Conservation (phyloP, 805 yeast genomes). For the Brettanomyces naardenensis region DNA sequence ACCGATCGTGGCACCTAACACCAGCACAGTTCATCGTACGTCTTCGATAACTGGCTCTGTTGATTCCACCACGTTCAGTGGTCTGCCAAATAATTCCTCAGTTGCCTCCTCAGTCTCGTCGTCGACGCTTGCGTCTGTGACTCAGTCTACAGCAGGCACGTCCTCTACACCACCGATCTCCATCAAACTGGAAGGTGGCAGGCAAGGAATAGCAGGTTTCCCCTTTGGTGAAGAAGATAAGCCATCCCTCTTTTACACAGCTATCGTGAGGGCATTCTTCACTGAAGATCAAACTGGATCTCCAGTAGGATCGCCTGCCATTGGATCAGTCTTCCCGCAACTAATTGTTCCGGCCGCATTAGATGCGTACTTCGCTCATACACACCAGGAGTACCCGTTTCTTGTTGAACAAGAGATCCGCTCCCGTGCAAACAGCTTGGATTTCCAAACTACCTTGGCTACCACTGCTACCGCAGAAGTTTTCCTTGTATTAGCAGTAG, state of each 20-base stretch:
- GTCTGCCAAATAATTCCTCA: not conserved
- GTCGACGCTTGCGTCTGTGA: no score
- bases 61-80: not conserved
- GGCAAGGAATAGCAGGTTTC: no score
- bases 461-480: conserved; percentile 16
- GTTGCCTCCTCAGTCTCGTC: not conserved
- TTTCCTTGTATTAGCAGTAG: conserved; percentile 1
- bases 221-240: no score
- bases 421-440: not conserved
- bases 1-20: not conserved
- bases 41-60: not conserved
- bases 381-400: conserved; percentile 37
- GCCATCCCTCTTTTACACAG: not conserved
- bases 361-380: conserved; percentile 37
- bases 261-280: no score
- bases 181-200: no score
- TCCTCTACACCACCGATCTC: no score
- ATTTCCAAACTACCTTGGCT: conserved; percentile 19
- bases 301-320: no score
- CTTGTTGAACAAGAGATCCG: conserved; percentile 27
- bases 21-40: not conserved
- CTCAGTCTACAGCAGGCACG: no score
- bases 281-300: no score
- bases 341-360: conserved; percentile 25
- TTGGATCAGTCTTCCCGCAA: no score